These are phyloP conservation scores for Aspergillus pseudoterreus DNA, from an alignment of 2,329 filamentous ascomycete genomes.

Conservation along the genomic window DNA sequence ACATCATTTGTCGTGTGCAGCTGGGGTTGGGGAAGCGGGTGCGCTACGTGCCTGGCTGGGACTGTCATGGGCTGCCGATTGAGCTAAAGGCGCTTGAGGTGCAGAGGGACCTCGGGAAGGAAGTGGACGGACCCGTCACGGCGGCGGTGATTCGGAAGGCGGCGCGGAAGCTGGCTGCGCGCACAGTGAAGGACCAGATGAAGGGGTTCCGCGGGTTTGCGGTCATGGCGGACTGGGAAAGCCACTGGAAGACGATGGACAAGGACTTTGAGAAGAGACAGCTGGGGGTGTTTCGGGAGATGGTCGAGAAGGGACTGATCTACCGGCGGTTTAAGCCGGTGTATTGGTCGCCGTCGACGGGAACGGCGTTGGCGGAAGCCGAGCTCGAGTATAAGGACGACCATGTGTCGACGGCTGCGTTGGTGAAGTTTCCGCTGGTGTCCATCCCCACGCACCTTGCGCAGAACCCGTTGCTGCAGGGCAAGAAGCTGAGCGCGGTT, in stretches of 20 bases:
- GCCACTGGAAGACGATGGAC: slow-evolving; percentile 62
- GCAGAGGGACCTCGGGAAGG: slow-evolving; percentile 35
- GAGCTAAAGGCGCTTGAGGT: slow-evolving; percentile 85
- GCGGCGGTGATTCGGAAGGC: slow-evolving; percentile 51
- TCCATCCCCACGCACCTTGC: slow-evolving; percentile 44
- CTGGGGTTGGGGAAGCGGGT: slow-evolving; percentile 73
- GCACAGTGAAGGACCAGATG: slow-evolving; percentile 58
- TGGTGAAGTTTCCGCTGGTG: slow-evolving; percentile 70
- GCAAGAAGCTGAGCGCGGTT: slow-evolving; percentile 65
- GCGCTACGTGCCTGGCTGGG: slow-evolving; percentile 88
- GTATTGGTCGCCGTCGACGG: slow-evolving; percentile 64
- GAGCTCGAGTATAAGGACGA: slow-evolving; percentile 64
- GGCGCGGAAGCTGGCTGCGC: slow-evolving; percentile 53
- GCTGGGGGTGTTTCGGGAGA: slow-evolving; percentile 56
- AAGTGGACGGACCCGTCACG: slow-evolving; percentile 24
- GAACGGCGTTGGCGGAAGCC: slow-evolving; percentile 61
- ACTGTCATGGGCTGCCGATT: slow-evolving; percentile 95
- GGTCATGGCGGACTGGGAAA: slow-evolving; percentile 63
- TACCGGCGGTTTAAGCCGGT: slow-evolving; percentile 61
- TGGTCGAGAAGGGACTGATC: slow-evolving; percentile 61
- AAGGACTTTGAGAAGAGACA: slow-evolving; percentile 59
- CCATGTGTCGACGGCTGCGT: slow-evolving; percentile 57
- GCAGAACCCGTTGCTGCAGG: slow-evolving; percentile 38
- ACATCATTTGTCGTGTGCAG: slow-evolving; percentile 81
- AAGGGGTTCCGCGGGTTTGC: slow-evolving; percentile 57